Evolutionary conservation across 2,329 filamentous ascomycete species (phyloP), one percentile per base, ranked within the genome.

Genomic region (Pseudopyrenochaeta lycopersici): DNA sequence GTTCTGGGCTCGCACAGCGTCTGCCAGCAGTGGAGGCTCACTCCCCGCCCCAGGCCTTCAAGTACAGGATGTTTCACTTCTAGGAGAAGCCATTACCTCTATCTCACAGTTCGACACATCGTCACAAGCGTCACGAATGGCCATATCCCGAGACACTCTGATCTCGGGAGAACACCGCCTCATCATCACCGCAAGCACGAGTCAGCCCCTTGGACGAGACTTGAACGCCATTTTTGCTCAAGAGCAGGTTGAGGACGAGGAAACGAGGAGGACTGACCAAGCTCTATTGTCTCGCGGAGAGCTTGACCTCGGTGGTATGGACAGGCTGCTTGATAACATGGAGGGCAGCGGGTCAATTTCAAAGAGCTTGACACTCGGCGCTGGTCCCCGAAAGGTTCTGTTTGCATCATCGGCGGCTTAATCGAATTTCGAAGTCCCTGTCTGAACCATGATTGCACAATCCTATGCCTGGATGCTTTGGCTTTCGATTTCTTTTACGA

Each of bases 251-350:
- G 70, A 72, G 49, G 67, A 71, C n/a, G 64, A 73, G 23, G 63
- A 67, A 18, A 62, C 56, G 12, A 64, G 62, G 33, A 59, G 56
- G 30, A 60, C 64, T n/a, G 80, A 82, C 49, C 77, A 78, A 61
- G 69, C 73, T 1, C 70, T 82, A 49, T 73, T 82, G 7, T 71
- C 76, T 36, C 69, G 71, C 10, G 78, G 78, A 17, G 77, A 79
- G 52, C 75, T 82, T 7, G 80, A 81, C 55, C 63, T 82, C 14
- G 78, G 77, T 29, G 80, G 80, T 7, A 78, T 82, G 73, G 77
- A 81, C 50, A 71, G 79, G 43, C 62, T 82, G 59, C 74, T 83
- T 1, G 72, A 75, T 3, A 61, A 61, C 29, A 73, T 76, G 68
- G 71, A 72, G 32, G 60, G 58, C 27, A 66, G 62, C 46, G 65